phyloP scores from a whole-genome alignment of 768 basidiomycete species.

The Leccinum rimulosum region DNA sequence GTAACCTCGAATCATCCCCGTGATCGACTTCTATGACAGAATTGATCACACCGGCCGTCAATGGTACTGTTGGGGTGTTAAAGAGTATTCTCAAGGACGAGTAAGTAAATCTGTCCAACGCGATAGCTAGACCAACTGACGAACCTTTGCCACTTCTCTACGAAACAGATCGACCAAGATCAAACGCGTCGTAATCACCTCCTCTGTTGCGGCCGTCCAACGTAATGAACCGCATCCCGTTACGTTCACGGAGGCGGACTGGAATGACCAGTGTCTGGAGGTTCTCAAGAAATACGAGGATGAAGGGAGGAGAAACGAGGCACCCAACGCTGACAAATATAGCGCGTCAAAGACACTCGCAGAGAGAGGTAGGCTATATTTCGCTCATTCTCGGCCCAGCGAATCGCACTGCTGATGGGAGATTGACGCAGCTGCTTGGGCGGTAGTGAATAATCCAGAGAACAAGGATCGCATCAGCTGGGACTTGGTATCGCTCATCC shows the following conservation, averaged over 20 bases:
- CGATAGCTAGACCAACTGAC: background rate
- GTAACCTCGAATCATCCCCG: background rate
- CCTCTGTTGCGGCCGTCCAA: slow-evolving; percentile 53
- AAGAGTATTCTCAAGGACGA: slow-evolving; percentile 52
- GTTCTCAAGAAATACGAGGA: slow-evolving; percentile 44
- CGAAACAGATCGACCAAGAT: slow-evolving; percentile 38
- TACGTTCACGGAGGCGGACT: slow-evolving; percentile 40
- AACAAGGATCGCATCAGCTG: slow-evolving; percentile 34
- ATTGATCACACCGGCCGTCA: slow-evolving; percentile 66
- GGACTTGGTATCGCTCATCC: slow-evolving; percentile 41
- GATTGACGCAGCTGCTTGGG: slow-evolving; percentile 44
- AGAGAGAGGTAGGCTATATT: slow-evolving; percentile 44
- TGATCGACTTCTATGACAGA: slow-evolving; percentile 35
- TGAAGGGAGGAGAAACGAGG: slow-evolving; percentile 43
- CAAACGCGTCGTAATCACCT: slow-evolving; percentile 69
- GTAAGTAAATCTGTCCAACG: slow-evolving; percentile 30
- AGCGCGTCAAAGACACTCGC: slow-evolving; percentile 62
- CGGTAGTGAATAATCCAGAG: slow-evolving; percentile 32
- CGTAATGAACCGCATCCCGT: slow-evolving; percentile 20
- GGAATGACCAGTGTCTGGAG: slow-evolving; percentile 41
- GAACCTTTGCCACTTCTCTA: background rate
- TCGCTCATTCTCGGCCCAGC: background rate
- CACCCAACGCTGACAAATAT: slow-evolving; percentile 42
- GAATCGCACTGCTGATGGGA: background rate
- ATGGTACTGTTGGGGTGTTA: slow-evolving; percentile 65